Conservation (phyloP, 305 asterid species). For the Fraxinus ornus region DNA sequence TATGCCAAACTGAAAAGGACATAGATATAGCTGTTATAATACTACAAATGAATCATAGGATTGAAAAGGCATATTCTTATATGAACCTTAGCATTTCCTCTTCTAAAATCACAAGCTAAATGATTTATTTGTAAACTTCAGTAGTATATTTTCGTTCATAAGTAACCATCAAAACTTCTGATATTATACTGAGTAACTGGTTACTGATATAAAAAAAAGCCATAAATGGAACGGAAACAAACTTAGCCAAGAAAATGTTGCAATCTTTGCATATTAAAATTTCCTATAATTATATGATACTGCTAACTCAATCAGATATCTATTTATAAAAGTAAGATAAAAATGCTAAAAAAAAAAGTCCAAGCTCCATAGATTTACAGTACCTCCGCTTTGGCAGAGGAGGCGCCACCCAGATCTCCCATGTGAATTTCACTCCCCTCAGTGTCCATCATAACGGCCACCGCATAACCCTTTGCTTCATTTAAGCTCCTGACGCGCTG, state of each 20-base stretch:
- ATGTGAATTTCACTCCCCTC: constrained; percentile 99
- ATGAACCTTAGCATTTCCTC: background rate
- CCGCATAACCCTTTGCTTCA: constrained; percentile 94
- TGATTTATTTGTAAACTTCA: background rate
- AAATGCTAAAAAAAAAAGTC: background rate
- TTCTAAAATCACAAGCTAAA: background rate
- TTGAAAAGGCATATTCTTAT: background rate
- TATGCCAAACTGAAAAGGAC: background rate
- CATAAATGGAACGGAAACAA: background rate
- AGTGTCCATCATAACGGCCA: constrained; percentile 99
- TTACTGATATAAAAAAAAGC: background rate
- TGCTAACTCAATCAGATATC: background rate
- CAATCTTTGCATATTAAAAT: background rate
- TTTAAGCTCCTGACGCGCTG: constrained; percentile 89
- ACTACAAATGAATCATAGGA: background rate
- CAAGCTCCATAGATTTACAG: background rate
- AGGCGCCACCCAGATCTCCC: constrained; percentile 97
- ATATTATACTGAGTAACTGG: background rate
- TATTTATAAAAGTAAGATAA: background rate
- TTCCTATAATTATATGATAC: background rate
- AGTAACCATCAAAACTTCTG: background rate
- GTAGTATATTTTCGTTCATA: background rate
- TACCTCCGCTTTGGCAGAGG: constrained; percentile 95
- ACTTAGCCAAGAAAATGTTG: background rate
- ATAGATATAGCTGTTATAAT: background rate